A percentile compares a stretch with the other conserved stretches of the same genome.
Evolutionary conservation across 805 yeast species (phyloP).

Genomic region (Kazachstania africana): DNA sequence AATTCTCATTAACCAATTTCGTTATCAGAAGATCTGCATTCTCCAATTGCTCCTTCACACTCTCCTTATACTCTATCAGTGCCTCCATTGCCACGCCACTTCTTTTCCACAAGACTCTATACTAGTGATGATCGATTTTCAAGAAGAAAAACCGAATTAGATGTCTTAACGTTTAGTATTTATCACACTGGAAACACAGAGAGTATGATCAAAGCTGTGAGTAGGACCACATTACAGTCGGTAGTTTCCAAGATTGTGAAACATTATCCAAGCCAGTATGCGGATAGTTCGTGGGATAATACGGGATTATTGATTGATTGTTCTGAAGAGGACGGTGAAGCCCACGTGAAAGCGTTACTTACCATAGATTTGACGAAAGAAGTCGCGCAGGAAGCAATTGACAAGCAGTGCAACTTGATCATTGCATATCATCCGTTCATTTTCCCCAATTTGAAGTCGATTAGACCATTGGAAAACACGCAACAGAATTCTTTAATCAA

Average conservation of each 20-base stretch:
- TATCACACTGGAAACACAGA: too few species aligned
- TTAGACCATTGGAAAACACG: conserved; percentile 49
- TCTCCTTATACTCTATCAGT: conserved; percentile 10
- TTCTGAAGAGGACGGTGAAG: conserved; percentile 21
- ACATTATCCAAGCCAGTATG: conserved; percentile 68
- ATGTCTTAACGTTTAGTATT: too few species aligned
- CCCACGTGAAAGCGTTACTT: conserved; percentile 35
- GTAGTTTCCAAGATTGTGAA: conserved; percentile 49
- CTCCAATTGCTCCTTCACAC: conserved; percentile 17
- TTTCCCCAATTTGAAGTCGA: conserved; percentile 72
- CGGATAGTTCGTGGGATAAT: conserved; percentile 90
- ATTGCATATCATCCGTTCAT: conserved; percentile 93
- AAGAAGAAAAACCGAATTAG: too few species aligned
- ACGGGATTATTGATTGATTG: conserved; percentile 83
- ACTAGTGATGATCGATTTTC: too few species aligned
- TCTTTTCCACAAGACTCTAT: too few species aligned
- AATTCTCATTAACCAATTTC: conserved; percentile 18
- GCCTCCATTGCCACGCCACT: too few species aligned
- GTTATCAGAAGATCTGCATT: conserved; percentile 22
- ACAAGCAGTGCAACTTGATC: conserved; percentile 40
- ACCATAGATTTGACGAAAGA: conserved; percentile 76
- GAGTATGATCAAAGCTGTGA: conserved; percentile 20
- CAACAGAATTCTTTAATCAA: conserved; percentile 71
- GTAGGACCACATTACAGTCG: conserved; percentile 28
- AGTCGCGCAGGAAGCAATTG: conserved; percentile 80